Evolutionary conservation across 1,284 basidiomycete genomes (phyloP).

Genomic region (Trichosporon ovoides): DNA sequence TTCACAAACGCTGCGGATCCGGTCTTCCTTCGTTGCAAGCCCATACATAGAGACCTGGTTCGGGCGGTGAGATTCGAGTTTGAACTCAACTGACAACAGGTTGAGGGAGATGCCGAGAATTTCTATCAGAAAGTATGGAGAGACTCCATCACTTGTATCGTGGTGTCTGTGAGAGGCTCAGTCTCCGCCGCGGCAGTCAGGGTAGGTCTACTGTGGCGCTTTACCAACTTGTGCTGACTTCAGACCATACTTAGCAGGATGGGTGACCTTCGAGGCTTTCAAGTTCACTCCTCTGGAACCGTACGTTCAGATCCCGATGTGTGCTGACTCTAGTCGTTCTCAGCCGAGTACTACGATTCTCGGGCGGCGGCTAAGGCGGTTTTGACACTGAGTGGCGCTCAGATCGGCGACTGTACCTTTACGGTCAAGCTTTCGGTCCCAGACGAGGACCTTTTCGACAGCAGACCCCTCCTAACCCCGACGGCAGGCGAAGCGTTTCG

Average conservation of each 20-base stretch:
- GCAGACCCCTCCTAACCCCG: too few relatives aligned
- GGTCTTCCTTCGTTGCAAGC: background rate
- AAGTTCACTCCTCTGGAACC: background rate
- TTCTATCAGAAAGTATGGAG: conserved; percentile 23
- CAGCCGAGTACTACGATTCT: conserved; percentile 40
- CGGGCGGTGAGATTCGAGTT: background rate
- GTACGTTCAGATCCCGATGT: conserved; percentile 11
- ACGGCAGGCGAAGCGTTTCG: too few relatives aligned
- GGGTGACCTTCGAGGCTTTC: background rate
- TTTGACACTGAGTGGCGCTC: conserved; percentile 21
- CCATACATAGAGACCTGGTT: background rate
- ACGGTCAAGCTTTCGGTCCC: too few relatives aligned
- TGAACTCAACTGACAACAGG: conserved; percentile 6
- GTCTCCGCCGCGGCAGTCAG: conserved; percentile 15
- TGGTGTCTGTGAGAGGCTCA: background rate
- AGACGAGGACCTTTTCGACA: too few relatives aligned
- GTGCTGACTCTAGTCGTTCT: conserved; percentile 24
- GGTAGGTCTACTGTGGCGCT: conserved; percentile 10
- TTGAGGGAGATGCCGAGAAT: conserved; percentile 15
- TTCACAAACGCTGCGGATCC: conserved; percentile 11
- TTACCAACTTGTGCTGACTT: background rate
- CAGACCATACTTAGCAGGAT: background rate
- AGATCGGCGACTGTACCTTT: conserved; percentile 15
- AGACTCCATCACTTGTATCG: conserved; percentile 15
- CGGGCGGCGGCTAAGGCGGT: conserved; percentile 30